Percentiles rank a stretch among this genome's conserved stretches.
These are phyloP conservation scores for Cryptosporidium sp. DNA, from an alignment of 169 alveolate species.

Conservation along the genomic window DNA sequence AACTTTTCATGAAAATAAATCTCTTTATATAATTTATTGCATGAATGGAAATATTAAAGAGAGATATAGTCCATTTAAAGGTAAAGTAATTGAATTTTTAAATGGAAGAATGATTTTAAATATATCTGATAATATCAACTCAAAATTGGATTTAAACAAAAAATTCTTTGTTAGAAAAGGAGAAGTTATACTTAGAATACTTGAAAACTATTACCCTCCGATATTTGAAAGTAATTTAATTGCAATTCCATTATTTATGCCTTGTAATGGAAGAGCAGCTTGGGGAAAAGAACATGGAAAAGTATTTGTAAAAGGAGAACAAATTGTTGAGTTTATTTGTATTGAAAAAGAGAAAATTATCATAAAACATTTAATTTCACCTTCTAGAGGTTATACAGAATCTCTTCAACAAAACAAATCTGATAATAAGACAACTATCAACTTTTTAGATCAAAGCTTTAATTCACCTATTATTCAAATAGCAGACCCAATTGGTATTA, in stretches of 20 bases:
- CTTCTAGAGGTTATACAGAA: slow-evolving; percentile 61
- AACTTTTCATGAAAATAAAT: slow-evolving; percentile 3
- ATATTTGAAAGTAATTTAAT: slow-evolving; percentile 23
- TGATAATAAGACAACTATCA: neutral
- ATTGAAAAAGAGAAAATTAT: neutral
- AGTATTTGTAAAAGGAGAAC: slow-evolving; percentile 51
- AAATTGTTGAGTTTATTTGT: slow-evolving; percentile 37
- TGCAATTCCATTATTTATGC: slow-evolving; percentile 62
- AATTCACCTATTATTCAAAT: neutral
- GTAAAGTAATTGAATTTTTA: slow-evolving; percentile 44
- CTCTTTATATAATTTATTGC: slow-evolving; percentile 28
- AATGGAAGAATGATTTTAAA: slow-evolving; percentile 18
- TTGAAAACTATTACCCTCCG: slow-evolving; percentile 52
- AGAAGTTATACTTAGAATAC: slow-evolving; percentile 18
- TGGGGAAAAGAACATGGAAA: slow-evolving; percentile 58
- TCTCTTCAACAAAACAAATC: neutral
- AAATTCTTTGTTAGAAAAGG: slow-evolving; percentile 29
- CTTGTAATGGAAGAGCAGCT: slow-evolving; percentile 44
- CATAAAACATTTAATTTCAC: slow-evolving; percentile 29
- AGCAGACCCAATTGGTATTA: slow-evolving; percentile 15
- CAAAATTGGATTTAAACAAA: neutral
- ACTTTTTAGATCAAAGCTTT: neutral
- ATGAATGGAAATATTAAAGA: slow-evolving; percentile 29
- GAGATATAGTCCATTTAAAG: slow-evolving; percentile 41
- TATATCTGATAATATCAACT: neutral